These are phyloP conservation scores for Zoysia japonica DNA, from an alignment of 176 grass and related monocot genomes.

Conservation along the genomic window DNA sequence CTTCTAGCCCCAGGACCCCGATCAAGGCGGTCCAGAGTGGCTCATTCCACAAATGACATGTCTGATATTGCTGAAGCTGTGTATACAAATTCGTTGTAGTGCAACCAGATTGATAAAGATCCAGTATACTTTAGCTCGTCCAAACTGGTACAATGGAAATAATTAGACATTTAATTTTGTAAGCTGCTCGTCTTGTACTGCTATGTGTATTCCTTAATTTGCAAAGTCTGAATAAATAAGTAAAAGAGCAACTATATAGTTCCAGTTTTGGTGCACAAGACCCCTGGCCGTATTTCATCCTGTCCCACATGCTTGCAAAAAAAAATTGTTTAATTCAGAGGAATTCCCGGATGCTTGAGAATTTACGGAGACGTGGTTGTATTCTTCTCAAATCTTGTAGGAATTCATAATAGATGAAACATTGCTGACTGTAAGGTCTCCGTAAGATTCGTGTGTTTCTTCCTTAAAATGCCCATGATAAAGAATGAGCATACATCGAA, in stretches of 20 bases:
- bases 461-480: not conserved
- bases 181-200: not conserved
- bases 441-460: not conserved
- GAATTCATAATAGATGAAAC: not conserved
- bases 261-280: not conserved
- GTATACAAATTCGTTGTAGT: conserved; percentile 32
- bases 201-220: conserved; percentile 8
- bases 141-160: not conserved
- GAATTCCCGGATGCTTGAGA: not conserved
- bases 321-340: not conserved
- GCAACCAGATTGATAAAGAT: conserved; percentile 22
- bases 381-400: not conserved
- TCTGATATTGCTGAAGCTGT: conserved; percentile 25
- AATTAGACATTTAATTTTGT: not conserved
- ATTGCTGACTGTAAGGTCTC: not conserved
- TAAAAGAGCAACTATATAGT: not conserved
- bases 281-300: not conserved
- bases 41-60: conserved; percentile 5
- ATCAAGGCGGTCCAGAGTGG: conserved; percentile 48
- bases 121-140: not conserved
- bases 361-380: not conserved
- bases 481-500: not conserved
- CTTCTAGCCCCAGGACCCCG: conserved; percentile 54
- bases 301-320: not conserved
- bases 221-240: conserved; percentile 1